A percentile compares a stretch with the other conserved stretches of the same genome.
These are phyloP conservation scores for Botryosphaeria agaves DNA, from an alignment of 2,329 filamentous ascomycete species.

Conservation along the genomic window DNA sequence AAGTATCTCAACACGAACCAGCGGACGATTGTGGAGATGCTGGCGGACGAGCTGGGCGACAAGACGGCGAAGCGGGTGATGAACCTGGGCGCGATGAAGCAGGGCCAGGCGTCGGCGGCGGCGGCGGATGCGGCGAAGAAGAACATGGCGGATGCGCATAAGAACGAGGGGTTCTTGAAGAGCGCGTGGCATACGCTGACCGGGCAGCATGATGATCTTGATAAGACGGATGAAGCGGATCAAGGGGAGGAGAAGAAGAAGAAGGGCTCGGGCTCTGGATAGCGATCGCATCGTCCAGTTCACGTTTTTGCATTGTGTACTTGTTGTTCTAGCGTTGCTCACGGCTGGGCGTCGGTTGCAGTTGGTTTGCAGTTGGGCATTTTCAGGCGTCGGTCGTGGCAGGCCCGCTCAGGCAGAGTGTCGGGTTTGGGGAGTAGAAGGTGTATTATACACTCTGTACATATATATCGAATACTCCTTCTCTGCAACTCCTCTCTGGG, in stretches of 20 bases:
- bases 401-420: no score
- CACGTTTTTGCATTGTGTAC: no score
- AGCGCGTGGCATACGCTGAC: conserved; percentile 85
- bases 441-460: no score
- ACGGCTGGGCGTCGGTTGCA: no score
- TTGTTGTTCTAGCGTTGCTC: no score
- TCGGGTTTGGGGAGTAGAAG: no score
- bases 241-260: conserved; percentile 19
- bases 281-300: no score
- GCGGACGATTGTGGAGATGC: conserved; percentile 81
- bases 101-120: conserved; percentile 20
- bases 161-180: conserved; percentile 81
- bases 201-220: conserved; percentile 39
- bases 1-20: conserved; percentile 88
- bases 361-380: no score
- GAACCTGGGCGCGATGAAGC: conserved; percentile 47
- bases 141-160: conserved; percentile 33
- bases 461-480: no score
- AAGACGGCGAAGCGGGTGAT: conserved; percentile 84
- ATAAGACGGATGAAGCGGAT: conserved; percentile 7
- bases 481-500: no score
- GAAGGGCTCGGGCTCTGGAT: conserved; percentile 12
- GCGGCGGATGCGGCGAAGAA: conserved; percentile 1
- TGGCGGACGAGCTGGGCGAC: conserved; percentile 91
- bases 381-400: no score